phyloP scores from a whole-genome alignment of 108 stramenopile species.

The Discostella pseudostelligera region DNA sequence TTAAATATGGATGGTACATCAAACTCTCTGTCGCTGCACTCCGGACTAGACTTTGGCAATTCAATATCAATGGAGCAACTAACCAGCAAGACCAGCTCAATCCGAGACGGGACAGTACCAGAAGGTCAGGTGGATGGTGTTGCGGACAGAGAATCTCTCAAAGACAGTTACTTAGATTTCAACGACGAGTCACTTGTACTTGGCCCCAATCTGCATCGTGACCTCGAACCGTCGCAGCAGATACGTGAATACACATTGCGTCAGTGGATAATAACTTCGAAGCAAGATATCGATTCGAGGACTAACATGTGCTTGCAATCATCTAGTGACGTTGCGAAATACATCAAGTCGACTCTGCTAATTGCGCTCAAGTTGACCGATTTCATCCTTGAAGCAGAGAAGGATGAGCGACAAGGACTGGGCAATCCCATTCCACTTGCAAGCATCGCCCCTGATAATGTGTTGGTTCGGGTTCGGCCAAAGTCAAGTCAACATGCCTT shows the following conservation, averaged over 20 bases:
- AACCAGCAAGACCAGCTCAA: too few species aligned
- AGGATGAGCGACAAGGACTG: not conserved
- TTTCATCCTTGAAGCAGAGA: constrained; percentile 10
- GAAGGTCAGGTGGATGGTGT: too few species aligned
- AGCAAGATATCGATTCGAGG: not conserved
- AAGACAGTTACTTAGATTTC: too few species aligned
- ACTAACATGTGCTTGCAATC: not conserved
- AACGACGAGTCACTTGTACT: too few species aligned
- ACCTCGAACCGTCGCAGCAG: too few species aligned
- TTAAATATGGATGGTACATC: too few species aligned
- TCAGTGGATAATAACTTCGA: constrained; percentile 17
- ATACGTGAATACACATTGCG: constrained; percentile 10
- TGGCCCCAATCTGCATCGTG: too few species aligned
- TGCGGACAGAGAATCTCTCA: too few species aligned
- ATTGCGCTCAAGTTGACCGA: constrained; percentile 31
- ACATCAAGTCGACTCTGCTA: constrained; percentile 11
- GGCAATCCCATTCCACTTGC: constrained; percentile 18
- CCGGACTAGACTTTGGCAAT: too few species aligned
- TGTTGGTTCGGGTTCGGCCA: not conserved
- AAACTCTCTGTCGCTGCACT: too few species aligned
- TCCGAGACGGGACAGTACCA: too few species aligned
- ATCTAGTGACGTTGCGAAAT: not conserved
- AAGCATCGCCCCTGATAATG: constrained; percentile 16
- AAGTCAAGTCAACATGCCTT: not conserved
- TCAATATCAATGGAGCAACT: too few species aligned